Conservation (phyloP, 1,139 yeast genomes). For the Arxiozyma slooffiae region DNA sequence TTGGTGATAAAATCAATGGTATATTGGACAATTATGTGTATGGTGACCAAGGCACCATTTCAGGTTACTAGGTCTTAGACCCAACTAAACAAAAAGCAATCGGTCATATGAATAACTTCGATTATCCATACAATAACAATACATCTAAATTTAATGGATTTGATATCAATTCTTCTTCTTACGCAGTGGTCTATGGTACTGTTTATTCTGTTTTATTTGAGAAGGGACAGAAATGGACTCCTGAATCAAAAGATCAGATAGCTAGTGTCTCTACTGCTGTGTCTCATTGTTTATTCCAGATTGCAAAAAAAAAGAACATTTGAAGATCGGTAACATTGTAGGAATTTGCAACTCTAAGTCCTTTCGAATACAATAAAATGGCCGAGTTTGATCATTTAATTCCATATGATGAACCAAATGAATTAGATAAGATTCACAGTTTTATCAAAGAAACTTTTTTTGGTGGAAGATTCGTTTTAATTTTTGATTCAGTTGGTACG, state of each 20-base stretch:
- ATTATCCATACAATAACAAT: neutral
- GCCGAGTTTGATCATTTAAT: slow-evolving; percentile 46
- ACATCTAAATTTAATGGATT: slow-evolving; percentile 11
- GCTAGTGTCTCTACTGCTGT: slow-evolving; percentile 30
- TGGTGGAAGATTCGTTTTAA: slow-evolving; percentile 38
- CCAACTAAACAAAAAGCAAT: slow-evolving; percentile 18
- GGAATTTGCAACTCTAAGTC: slow-evolving; percentile 39
- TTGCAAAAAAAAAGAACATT: slow-evolving; percentile 25
- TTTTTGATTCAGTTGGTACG: slow-evolving; percentile 42
- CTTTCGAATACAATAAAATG: slow-evolving; percentile 34
- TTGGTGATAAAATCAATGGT: slow-evolving; percentile 25
- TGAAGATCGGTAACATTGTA: slow-evolving; percentile 30
- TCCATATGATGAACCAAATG: slow-evolving; percentile 39
- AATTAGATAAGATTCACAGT: slow-evolving; percentile 28
- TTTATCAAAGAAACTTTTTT: slow-evolving; percentile 27
- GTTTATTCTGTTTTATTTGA: slow-evolving; percentile 18
- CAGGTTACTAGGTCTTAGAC: slow-evolving; percentile 22
- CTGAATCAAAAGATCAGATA: slow-evolving; percentile 22
- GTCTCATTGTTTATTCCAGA: slow-evolving; percentile 21
- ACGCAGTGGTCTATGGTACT: slow-evolving; percentile 27
- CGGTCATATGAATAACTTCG: slow-evolving; percentile 6
- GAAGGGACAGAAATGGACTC: slow-evolving; percentile 13
- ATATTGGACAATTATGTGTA: slow-evolving; percentile 12
- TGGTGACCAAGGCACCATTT: slow-evolving; percentile 21
- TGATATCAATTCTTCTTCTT: slow-evolving; percentile 20